Conservation (phyloP, 2,329 filamentous ascomycete species). For the Diaporthe vaccinii region DNA sequence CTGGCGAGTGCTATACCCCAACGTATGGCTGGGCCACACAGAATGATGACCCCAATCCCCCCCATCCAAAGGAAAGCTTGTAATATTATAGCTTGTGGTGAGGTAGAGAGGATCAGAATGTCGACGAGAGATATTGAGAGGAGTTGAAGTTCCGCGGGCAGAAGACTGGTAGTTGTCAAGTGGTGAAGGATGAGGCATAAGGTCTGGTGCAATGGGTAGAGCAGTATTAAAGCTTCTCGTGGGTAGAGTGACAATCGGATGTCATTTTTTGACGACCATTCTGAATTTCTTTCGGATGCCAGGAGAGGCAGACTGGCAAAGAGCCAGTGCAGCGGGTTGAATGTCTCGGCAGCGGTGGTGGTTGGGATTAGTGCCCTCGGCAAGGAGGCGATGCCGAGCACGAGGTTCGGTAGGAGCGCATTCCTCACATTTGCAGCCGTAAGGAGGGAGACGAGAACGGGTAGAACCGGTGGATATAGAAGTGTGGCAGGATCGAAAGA, state of each 20-base stretch:
- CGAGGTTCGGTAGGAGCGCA: slow-evolving; percentile 81
- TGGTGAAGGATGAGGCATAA: slow-evolving; percentile 81
- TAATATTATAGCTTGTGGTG: slow-evolving; percentile 87
- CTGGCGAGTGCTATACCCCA: slow-evolving; percentile 90
- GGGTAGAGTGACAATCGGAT: slow-evolving; percentile 36
- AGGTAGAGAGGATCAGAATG: slow-evolving; percentile 80
- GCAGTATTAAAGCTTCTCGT: slow-evolving; percentile 48
- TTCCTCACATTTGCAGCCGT: slow-evolving; percentile 73
- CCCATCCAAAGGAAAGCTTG: slow-evolving; percentile 89
- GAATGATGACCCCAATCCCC: slow-evolving; percentile 81
- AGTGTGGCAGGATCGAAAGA: slow-evolving; percentile 93
- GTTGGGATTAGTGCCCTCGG: slow-evolving; percentile 81
- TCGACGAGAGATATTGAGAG: slow-evolving; percentile 87
- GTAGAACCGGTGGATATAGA: slow-evolving; percentile 85
- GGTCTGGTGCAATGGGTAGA: slow-evolving; percentile 88
- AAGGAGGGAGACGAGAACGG: slow-evolving; percentile 82
- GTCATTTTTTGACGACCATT: slow-evolving; percentile 44
- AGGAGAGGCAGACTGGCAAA: slow-evolving; percentile 79
- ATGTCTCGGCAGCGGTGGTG: slow-evolving; percentile 66
- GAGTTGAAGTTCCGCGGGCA: slow-evolving; percentile 89
- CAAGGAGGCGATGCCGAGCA: slow-evolving; percentile 84
- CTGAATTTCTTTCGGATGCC: slow-evolving; percentile 53
- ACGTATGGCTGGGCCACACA: slow-evolving; percentile 79
- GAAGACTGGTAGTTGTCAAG: slow-evolving; percentile 88
- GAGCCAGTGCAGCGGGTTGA: slow-evolving; percentile 82